Evolutionary conservation across 352 stramenopile genomes (phyloP).

Genomic region (Pythium guiyangense): DNA sequence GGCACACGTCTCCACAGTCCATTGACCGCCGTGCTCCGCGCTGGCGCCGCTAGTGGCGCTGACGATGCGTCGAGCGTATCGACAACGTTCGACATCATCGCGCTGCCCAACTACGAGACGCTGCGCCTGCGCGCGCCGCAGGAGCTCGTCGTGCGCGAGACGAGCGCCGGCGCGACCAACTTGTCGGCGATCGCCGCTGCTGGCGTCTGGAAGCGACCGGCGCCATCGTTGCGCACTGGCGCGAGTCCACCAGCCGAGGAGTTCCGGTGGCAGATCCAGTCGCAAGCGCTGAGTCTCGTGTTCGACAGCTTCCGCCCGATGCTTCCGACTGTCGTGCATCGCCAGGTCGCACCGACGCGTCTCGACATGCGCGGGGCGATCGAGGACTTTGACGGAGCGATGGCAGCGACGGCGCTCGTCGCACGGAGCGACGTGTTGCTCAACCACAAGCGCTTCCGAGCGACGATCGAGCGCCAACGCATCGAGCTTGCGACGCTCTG

Average conservation of each 20-base stretch:
- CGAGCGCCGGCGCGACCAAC: neutral
- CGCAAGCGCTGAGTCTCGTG: constrained; percentile 3
- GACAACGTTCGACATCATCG: constrained; percentile 5
- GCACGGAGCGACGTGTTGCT: constrained; percentile 3
- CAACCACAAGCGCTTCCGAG: constrained; percentile 3
- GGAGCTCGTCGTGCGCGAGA: constrained; percentile 7
- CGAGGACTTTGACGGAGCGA: constrained; percentile 3
- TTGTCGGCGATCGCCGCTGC: constrained; percentile 3
- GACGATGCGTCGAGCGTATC: neutral
- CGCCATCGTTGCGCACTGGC: neutral
- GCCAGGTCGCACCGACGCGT: neutral
- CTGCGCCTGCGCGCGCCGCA: neutral
- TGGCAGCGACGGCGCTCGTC: constrained; percentile 6
- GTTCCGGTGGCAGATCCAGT: constrained; percentile 10
- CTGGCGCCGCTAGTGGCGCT: neutral
- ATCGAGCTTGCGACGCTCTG: constrained; percentile 2
- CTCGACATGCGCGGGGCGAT: constrained; percentile 12
- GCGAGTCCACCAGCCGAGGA: neutral
- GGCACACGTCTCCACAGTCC: constrained; percentile 1
- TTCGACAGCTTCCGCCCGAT: constrained; percentile 4
- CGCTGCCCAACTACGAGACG: constrained; percentile 9
- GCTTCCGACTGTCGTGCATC: constrained; percentile 4
- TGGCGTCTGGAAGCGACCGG: constrained; percentile 1
- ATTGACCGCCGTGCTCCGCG: neutral
- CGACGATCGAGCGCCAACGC: constrained; percentile 10